phyloP scores from a whole-genome alignment of 768 basidiomycete species.

The Russula dissimulans region DNA sequence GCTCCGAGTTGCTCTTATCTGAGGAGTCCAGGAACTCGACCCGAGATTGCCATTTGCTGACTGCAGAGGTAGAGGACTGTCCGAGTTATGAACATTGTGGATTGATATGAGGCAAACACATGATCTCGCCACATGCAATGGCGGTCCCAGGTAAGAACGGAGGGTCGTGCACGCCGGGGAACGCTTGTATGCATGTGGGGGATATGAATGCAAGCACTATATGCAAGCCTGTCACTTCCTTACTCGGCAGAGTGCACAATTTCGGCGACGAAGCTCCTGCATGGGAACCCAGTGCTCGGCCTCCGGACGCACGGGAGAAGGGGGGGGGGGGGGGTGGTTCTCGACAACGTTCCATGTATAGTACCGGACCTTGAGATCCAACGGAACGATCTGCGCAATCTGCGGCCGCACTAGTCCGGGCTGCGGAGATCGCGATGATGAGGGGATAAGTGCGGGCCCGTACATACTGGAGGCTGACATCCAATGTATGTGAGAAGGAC shows the following conservation, averaged over 20 bases:
- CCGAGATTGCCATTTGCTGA: no score
- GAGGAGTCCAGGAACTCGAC: no score
- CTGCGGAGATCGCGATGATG: constrained; percentile 13
- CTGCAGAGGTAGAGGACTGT: no score
- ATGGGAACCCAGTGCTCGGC: background rate
- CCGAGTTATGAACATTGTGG: no score
- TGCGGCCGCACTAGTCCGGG: background rate
- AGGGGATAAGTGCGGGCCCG: constrained; percentile 6
- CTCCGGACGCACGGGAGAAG: background rate
- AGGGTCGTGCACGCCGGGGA: background rate
- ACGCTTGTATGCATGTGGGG: background rate
- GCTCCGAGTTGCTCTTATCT: no score
- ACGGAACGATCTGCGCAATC: constrained; percentile 12
- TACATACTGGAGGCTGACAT: constrained; percentile 9
- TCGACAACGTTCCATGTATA: constrained; percentile 4
- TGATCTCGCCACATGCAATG: no score
- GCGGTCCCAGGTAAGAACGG: background rate
- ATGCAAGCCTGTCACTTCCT: constrained; percentile 1
- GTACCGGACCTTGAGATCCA: background rate
- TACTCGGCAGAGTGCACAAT: background rate
- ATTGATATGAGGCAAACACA: no score
- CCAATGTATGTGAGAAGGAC: constrained; percentile 6
- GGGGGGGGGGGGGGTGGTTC: background rate
- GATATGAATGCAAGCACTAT: background rate
- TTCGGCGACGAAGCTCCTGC: background rate